phyloP scores from a whole-genome alignment of 495 filamentous ascomycete genomes.

The Penicillium goetzii region DNA sequence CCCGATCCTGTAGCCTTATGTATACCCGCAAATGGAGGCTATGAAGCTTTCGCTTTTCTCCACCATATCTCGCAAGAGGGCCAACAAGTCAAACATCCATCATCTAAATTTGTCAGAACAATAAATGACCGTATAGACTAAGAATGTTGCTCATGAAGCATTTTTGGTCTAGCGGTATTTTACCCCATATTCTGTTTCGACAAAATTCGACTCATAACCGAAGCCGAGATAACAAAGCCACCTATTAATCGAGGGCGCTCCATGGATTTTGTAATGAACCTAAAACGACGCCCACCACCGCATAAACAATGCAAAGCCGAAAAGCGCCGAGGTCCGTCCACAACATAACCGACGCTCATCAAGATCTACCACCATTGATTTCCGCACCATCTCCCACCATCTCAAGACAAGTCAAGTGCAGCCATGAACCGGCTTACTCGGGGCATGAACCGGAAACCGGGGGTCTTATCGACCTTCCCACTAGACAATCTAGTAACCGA shows the following conservation, averaged over 20 bases:
- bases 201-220: too few species aligned
- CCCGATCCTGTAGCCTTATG: too few species aligned
- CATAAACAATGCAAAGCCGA: slow-evolving; percentile 2
- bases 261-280: neutral
- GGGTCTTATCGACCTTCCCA: slow-evolving; percentile 16
- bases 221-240: neutral
- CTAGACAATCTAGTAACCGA: slow-evolving; percentile 17
- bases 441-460: slow-evolving; percentile 16
- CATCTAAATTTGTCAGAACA: too few species aligned
- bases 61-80: neutral
- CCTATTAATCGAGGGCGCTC: neutral
- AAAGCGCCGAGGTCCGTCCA: slow-evolving; percentile 9
- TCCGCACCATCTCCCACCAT: neutral
- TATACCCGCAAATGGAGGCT: neutral
- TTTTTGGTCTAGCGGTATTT: too few species aligned
- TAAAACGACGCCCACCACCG: slow-evolving; percentile 1
- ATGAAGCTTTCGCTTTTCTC: neutral
- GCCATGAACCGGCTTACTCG: slow-evolving; percentile 11
- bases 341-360: neutral
- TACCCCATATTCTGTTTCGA: too few species aligned
- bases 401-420: slow-evolving; percentile 4
- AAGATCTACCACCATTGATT: neutral
- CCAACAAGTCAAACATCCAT: neutral
- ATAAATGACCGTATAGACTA: too few species aligned
- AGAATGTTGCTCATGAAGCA: too few species aligned